phyloP scores from a whole-genome alignment of 495 filamentous ascomycete species.

The Cladorrhinum samala region DNA sequence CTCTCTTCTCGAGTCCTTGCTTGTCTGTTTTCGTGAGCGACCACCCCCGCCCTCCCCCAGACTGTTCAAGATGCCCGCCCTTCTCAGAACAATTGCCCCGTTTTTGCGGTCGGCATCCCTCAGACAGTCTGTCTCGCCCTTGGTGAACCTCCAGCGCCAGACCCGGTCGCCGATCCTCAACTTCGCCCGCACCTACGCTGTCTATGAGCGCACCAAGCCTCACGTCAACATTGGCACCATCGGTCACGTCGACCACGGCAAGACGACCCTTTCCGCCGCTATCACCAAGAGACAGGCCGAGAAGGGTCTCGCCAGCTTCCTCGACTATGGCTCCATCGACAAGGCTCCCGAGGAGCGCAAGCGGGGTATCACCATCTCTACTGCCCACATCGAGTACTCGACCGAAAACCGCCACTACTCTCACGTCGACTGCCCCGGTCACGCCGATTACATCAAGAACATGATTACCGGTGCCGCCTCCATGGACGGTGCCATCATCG shows the following conservation, averaged over 20 bases:
- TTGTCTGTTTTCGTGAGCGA: slow-evolving; percentile 20
- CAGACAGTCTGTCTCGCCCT: slow-evolving; percentile 58
- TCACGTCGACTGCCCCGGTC: slow-evolving; percentile 98
- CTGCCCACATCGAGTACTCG: slow-evolving; percentile 95
- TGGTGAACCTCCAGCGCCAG: slow-evolving; percentile 54
- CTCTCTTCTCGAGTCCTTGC: slow-evolving; percentile 7
- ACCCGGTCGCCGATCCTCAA: slow-evolving; percentile 61
- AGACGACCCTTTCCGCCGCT: slow-evolving; percentile 96
- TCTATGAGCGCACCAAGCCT: slow-evolving; percentile 87
- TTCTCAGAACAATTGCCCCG: slow-evolving; percentile 60
- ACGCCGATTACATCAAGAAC: slow-evolving; percentile 99
- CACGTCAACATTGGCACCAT: slow-evolving; percentile 99
- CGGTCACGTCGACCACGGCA: slow-evolving; percentile 99
- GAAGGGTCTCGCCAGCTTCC: slow-evolving; percentile 87
- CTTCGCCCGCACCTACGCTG: slow-evolving; percentile 66
- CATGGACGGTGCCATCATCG: slow-evolving; percentile 98
- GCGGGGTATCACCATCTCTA: slow-evolving; percentile 99
- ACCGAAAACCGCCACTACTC: slow-evolving; percentile 92
- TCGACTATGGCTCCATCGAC: slow-evolving; percentile 96
- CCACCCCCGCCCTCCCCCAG: background rate
- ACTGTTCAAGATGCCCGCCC: slow-evolving; percentile 54
- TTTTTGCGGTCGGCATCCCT: slow-evolving; percentile 64
- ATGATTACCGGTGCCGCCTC: slow-evolving; percentile 97
- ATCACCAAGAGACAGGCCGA: slow-evolving; percentile 95
- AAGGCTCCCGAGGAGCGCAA: slow-evolving; percentile 98